Conservation (phyloP, 2,329 filamentous ascomycete species). For the Aspergillus alliaceus region DNA sequence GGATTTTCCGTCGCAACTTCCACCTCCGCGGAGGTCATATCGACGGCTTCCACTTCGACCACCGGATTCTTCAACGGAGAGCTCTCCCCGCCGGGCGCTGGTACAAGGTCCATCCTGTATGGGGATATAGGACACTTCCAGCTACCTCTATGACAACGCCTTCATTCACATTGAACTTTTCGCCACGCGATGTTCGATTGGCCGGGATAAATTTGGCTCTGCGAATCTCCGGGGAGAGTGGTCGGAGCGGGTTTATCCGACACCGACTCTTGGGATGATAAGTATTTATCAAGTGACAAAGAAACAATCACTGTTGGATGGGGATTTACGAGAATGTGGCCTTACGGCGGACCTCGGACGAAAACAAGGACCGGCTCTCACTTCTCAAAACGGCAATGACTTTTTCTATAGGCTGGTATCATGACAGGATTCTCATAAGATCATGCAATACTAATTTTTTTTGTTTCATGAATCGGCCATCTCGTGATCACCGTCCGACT, state of each 20-base stretch:
- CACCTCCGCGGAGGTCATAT: constrained; percentile 25
- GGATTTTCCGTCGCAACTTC: constrained; percentile 25
- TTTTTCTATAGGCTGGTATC: constrained; percentile 31
- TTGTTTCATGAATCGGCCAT: constrained; percentile 55
- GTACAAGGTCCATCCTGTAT: constrained; percentile 40
- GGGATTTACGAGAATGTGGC: neutral
- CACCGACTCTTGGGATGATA: constrained; percentile 14
- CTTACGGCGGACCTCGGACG: neutral
- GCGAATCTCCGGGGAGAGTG: constrained; percentile 21
- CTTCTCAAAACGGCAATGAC: neutral
- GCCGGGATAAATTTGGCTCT: constrained; percentile 29
- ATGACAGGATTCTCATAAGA: constrained; percentile 26
- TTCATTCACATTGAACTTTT: constrained; percentile 34
- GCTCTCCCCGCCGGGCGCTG: constrained; percentile 34
- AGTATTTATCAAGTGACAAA: constrained; percentile 3
- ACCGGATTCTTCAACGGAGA: constrained; percentile 35
- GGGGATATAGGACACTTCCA: constrained; percentile 31
- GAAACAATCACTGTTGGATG: too few relatives aligned
- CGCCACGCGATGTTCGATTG: constrained; percentile 22
- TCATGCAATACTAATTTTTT: too few relatives aligned
- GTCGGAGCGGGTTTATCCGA: constrained; percentile 34
- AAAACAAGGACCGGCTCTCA: neutral
- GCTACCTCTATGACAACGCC: constrained; percentile 30
- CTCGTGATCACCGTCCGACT: constrained; percentile 50
- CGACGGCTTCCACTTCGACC: constrained; percentile 37